These are phyloP conservation scores for Gastrolobium bilobum DNA, from an alignment of 306 rosid species.

Conservation along the genomic window DNA sequence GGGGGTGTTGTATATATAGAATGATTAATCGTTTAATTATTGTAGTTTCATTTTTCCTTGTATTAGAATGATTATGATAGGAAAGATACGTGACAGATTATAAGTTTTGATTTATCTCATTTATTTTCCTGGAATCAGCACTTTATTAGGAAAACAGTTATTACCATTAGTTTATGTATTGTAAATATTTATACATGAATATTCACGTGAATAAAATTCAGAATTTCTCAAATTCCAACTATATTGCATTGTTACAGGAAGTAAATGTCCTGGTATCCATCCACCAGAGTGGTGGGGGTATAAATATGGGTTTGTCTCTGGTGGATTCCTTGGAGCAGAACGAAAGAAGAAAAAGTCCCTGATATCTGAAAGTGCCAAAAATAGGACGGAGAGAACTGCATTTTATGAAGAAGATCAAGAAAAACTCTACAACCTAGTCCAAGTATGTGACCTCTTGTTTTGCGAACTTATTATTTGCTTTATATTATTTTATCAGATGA, in stretches of 20 bases:
- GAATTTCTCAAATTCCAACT: neutral
- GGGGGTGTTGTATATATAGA: too few species aligned
- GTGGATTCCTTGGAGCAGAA: constrained; percentile 92
- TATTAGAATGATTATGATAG: too few species aligned
- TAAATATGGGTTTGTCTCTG: constrained; percentile 80
- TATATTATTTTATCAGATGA: constrained; percentile 27
- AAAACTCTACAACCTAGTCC: constrained; percentile 90
- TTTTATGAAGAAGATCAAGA: constrained; percentile 96
- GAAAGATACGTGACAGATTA: too few species aligned
- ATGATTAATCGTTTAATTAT: too few species aligned
- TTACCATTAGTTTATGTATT: too few species aligned
- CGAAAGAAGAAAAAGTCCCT: constrained; percentile 60
- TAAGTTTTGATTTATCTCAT: too few species aligned
- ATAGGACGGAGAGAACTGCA: constrained; percentile 64
- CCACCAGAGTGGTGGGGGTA: constrained; percentile 95
- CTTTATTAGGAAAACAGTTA: too few species aligned
- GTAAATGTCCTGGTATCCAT: constrained; percentile 49
- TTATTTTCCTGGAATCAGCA: too few species aligned
- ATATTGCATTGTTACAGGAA: constrained; percentile 58
- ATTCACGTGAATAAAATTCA: too few species aligned
- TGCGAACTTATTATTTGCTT: neutral
- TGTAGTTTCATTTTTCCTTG: too few species aligned
- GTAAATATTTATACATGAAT: too few species aligned
- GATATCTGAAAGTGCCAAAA: constrained; percentile 49
- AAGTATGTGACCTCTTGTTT: constrained; percentile 62